Base-by-base conservation (phyloP, 73 alveolate species). In the Paramecium pentaurelia region DNA sequence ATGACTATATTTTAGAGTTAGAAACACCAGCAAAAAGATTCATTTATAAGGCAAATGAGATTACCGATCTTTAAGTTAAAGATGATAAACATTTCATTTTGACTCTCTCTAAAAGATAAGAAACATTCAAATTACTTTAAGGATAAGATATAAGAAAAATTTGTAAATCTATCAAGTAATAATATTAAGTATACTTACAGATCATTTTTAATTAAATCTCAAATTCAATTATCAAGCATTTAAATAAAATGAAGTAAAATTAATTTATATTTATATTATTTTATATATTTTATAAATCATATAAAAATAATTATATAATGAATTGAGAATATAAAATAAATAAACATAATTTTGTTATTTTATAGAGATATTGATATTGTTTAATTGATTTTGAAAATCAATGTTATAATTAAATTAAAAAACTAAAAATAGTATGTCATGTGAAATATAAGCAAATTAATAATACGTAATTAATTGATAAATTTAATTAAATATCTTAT, bases 381-480 rank as follows among this genome's bases (percentile, higher is more conserved):
- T 4, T 12, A 12, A 16, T 49, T 14, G 22, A 12, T 14, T 10
- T 12, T 12, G 22, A 49, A 12, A 49, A 49, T 49, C 18, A 49
- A 16, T 2, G 60, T 12, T 12, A 49, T 49, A 49, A 49, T 49
- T 49, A 49, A 14, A 54, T 54, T 49, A 18, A 54, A 54, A 54
- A 16, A 54, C 28, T 54, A 54, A n/a, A 54, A 54, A 54, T 54
- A 64, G 84, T 64, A 28, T 64, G 84, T 64, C 84, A 64, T 64
- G 27, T 11, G 47, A 64, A 32, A 32, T 64, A 64, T 64, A 64
- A 64, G 84, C 47, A 34, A 64, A 34, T 30, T 64, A 36, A 64
- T 64, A 73, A 73, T 73, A 73, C 87, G 87, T 73, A 73, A 73
- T 34, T 37, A 18, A n/a, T 37, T 37, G 87, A 73, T 73, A 73